Base-by-base conservation (phyloP, 257 asterid genomes). In the Solanum medicagineum region DNA sequence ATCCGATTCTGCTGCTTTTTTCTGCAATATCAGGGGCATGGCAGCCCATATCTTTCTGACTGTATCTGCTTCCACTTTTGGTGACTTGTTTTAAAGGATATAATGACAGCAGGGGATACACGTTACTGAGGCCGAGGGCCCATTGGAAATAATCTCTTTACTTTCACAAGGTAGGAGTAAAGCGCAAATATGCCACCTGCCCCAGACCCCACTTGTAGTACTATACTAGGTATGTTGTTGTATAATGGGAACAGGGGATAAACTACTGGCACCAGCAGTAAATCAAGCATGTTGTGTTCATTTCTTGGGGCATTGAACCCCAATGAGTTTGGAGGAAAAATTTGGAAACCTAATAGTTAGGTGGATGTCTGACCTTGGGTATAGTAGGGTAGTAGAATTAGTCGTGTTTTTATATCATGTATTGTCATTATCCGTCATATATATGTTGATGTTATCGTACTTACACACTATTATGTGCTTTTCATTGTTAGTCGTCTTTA, bases 1-100 rank as follows among this genome's bases (percentile, higher is more conserved):
- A 91, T 93, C 98, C 88, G 80, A 51, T 83, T 86, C 44, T 45
- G 54, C 32, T 42, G 24, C 82, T 70, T 71, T 68, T 83, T 86
- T 85, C 83, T 73, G 85, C 88, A 66, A 44, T 69, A 85, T 85
- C 86, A 89, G 86, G 87, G 88, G 85, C 89, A 83, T 53, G 42
- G 83, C 77, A 85, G 56, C 74, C 87, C 68, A 84, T 49, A 26
- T 63, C 71, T 42, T 83, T 42, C 79, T 45, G 45, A 45, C 84
- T 24, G 83, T 45, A 86, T 73, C 86, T 66, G 77, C 80, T 84
- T 40, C 45, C 44, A 68, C 84, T 84, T 26, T 71, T 68, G 16
- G 45, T 57, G 14, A 32, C 42, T 54, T 16, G 53, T 56, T 80
- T 15, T 20, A 11, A 11, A 14, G 81, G 47, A 49, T 1, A 47